A percentile compares a stretch with the other conserved stretches of the same genome.
These are phyloP conservation scores for Aspergillus sp. DNA, from an alignment of 2,329 filamentous ascomycete species.

Conservation along the genomic window DNA sequence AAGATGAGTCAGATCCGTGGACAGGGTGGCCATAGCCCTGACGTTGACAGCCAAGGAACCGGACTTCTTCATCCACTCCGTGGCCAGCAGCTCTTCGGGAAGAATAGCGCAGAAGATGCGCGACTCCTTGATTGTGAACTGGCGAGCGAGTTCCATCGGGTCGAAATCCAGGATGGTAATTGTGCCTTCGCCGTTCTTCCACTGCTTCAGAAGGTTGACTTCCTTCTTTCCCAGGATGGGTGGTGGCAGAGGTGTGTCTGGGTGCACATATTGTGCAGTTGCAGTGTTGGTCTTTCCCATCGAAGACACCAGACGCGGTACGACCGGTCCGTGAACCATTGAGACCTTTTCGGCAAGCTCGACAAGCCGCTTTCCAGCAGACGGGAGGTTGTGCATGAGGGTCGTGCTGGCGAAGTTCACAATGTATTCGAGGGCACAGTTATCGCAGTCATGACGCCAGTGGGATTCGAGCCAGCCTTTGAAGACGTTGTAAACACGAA, in stretches of 20 bases:
- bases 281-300: constrained; percentile 86
- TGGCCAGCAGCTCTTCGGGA: constrained; percentile 85
- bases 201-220: constrained; percentile 68
- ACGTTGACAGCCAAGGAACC: constrained; percentile 82
- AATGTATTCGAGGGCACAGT: constrained; percentile 73
- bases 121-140: constrained; percentile 91
- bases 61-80: constrained; percentile 90
- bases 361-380: constrained; percentile 75
- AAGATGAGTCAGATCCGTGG: constrained; percentile 87
- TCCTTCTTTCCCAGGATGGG: constrained; percentile 75
- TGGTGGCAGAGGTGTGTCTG: constrained; percentile 70
- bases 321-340: constrained; percentile 69
- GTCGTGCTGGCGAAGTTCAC: constrained; percentile 75
- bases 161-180: constrained; percentile 89
- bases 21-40: constrained; percentile 87
- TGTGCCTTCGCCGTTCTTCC: constrained; percentile 69
- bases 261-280: constrained; percentile 67
- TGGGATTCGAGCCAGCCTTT: constrained; percentile 97
- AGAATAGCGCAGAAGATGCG: constrained; percentile 87
- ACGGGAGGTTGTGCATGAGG: constrained; percentile 68
- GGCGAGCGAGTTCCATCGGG: constrained; percentile 83
- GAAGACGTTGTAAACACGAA: constrained; percentile 94
- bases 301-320: constrained; percentile 79
- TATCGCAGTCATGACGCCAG: constrained; percentile 83
- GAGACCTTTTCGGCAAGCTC: constrained; percentile 80